phyloP scores from a whole-genome alignment of 495 filamentous ascomycete genomes.

The Amorphotheca resinae region DNA sequence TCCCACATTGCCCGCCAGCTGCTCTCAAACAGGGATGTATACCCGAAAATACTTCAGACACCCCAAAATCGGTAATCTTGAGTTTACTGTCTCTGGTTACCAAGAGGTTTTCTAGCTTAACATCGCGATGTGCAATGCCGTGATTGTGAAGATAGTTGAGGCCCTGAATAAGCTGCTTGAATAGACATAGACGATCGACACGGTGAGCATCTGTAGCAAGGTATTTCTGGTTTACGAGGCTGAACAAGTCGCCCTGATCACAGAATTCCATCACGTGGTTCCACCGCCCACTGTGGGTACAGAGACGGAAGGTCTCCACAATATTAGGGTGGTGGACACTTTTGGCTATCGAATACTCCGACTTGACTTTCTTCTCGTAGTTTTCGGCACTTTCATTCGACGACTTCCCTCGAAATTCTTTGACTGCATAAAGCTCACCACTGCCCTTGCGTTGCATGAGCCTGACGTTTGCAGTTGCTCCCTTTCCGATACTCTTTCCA shows the following conservation, averaged over 20 bases:
- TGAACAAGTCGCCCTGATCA: slow-evolving; percentile 57
- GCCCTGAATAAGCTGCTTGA: slow-evolving; percentile 72
- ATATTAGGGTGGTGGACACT: slow-evolving; percentile 69
- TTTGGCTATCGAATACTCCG: slow-evolving; percentile 66
- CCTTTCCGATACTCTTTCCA: slow-evolving; percentile 55
- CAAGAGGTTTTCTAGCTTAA: slow-evolving; percentile 71
- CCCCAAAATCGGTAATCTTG: slow-evolving; percentile 74
- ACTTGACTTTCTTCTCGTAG: slow-evolving; percentile 69
- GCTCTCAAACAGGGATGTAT: slow-evolving; percentile 56
- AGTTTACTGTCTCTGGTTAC: slow-evolving; percentile 54
- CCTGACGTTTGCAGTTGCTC: slow-evolving; percentile 59
- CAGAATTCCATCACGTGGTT: slow-evolving; percentile 84
- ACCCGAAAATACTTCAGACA: slow-evolving; percentile 62
- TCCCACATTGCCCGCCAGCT: slow-evolving; percentile 51
- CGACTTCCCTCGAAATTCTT: slow-evolving; percentile 57
- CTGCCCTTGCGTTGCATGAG: slow-evolving; percentile 49
- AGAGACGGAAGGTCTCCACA: slow-evolving; percentile 57
- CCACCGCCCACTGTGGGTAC: slow-evolving; percentile 53
- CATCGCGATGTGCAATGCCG: slow-evolving; percentile 76
- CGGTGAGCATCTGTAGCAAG: slow-evolving; percentile 46
- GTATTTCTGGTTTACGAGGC: slow-evolving; percentile 50
- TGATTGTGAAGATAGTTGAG: slow-evolving; percentile 72
- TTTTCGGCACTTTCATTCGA: slow-evolving; percentile 48
- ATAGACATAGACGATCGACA: slow-evolving; percentile 60
- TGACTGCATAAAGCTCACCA: slow-evolving; percentile 57